These are phyloP conservation scores for Alternaria novae-zelandiae DNA, from an alignment of 2,329 filamentous ascomycete genomes.

Conservation along the genomic window DNA sequence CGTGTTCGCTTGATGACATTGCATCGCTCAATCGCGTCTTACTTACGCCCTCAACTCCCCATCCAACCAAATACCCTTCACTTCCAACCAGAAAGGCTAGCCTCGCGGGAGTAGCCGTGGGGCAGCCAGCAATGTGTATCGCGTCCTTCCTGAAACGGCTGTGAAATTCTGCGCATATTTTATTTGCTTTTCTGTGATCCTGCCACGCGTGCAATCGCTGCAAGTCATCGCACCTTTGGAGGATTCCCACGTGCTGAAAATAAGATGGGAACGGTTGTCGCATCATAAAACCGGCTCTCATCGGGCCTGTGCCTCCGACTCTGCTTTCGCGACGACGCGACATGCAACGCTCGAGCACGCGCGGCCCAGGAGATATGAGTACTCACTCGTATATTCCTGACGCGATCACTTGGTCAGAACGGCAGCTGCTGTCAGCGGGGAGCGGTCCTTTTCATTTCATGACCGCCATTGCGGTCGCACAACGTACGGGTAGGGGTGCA, in stretches of 20 bases:
- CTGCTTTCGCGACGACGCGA: not conserved
- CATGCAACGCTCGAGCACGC: not conserved
- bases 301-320: not conserved
- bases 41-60: not conserved
- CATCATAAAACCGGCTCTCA: not conserved
- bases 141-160: conserved; percentile 14
- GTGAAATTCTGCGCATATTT: not conserved
- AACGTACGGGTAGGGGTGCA: not conserved
- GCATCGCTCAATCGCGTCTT: not conserved
- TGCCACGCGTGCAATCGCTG: not conserved
- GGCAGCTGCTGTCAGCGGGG: not conserved
- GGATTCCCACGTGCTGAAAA: not conserved
- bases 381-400: not conserved
- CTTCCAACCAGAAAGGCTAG: conserved; percentile 19
- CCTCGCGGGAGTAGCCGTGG: conserved; percentile 31
- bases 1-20: not conserved
- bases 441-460: not conserved
- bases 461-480: not conserved
- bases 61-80: not conserved
- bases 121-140: conserved; percentile 12
- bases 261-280: not conserved
- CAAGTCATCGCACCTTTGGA: not conserved
- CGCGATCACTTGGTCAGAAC: not conserved
- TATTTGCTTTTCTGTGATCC: not conserved
- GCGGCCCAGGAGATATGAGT: not conserved